Base-by-base conservation (phyloP, 768 basidiomycete species). In the Termitomyces sp. region DNA sequence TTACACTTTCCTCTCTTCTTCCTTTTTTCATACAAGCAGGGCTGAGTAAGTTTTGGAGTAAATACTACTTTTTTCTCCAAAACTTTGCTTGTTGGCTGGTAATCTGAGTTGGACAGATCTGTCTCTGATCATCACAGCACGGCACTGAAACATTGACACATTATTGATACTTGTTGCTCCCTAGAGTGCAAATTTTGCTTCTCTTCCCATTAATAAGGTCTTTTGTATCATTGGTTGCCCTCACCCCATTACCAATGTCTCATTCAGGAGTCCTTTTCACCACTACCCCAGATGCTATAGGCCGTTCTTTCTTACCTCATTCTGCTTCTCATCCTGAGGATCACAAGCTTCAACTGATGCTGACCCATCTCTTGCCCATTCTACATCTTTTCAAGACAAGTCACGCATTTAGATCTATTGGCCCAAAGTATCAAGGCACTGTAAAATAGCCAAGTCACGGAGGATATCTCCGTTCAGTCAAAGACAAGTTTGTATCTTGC, bases 241-340 rank as follows among this genome's bases (percentile, higher is more conserved):
- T 52, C 23, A 23, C 17, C 7, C 42, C 19, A 56, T 50, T 47
- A 21, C 56, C 50, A 79, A 23, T 81, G 78, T 74, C 77, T 62
- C 74, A 68, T 57, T 64, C 75, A n/a, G 71, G 63, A 56, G 71
- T 53, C 33, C 72, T 71, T 26, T 66, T 67, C 12, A 78, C 71
- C 45, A 76, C 79, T 19, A 74, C 79, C 28, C 55, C 53, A 10
- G 69, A 69, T 38, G 52, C 52, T 53, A 50, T 58, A 50, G 57
- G 57, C n/a, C 61, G 62, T 43, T 47, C 64, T 23, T 50, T 42
- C 11, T 35, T 56, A 37, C 53, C 57, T 31, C 33, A 58, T 8
- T 35, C 55, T 28, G 31, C 42, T 47, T 53, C 50, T 52, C 54
- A 54, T 46, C n/a, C 46, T 50, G 60, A 52, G 11, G 60, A 56